These are phyloP conservation scores for Sanghuangporus sanghuang DNA, from an alignment of 1,284 basidiomycete genomes.

Conservation along the genomic window DNA sequence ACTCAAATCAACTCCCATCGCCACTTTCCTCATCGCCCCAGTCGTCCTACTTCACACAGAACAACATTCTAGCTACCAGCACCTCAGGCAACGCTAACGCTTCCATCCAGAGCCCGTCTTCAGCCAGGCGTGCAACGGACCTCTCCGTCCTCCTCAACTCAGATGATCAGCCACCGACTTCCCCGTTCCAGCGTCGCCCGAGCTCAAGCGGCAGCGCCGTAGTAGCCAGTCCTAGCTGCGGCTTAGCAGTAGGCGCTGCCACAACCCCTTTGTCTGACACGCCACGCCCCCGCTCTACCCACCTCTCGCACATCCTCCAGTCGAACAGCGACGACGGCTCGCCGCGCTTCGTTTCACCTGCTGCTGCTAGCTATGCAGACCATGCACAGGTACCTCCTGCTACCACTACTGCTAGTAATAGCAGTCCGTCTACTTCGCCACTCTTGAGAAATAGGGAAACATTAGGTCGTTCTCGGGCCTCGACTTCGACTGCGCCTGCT, in stretches of 20 bases:
- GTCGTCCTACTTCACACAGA: slow-evolving; percentile 15
- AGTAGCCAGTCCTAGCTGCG: slow-evolving; percentile 10
- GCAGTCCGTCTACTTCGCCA: slow-evolving; percentile 9
- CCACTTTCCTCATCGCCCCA: too few relatives aligned
- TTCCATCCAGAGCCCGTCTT: slow-evolving; percentile 37
- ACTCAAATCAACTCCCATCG: slow-evolving; percentile 24
- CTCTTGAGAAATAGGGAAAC: slow-evolving; percentile 3
- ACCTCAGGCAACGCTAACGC: slow-evolving; percentile 25
- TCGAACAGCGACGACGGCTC: slow-evolving; percentile 9
- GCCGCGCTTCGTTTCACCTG: not conserved
- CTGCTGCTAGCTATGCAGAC: not conserved
- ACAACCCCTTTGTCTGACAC: not conserved
- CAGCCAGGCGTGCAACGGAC: slow-evolving; percentile 59
- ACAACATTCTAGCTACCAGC: too few relatives aligned
- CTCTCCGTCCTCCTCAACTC: slow-evolving; percentile 66
- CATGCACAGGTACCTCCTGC: not conserved
- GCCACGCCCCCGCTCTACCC: slow-evolving; percentile 16
- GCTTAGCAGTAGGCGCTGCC: not conserved
- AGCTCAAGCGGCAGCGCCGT: slow-evolving; percentile 13
- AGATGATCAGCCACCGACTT: slow-evolving; percentile 30
- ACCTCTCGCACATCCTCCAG: slow-evolving; percentile 18
- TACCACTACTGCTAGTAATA: not conserved
- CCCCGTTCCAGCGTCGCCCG: slow-evolving; percentile 16
- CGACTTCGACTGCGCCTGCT: not conserved
- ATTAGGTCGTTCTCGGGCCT: slow-evolving; percentile 4